Evolutionary conservation across 2,329 filamentous ascomycete genomes (phyloP), one percentile per base, ranked within the genome.

Genomic region (Phaeosphaeriaceae sp.): DNA sequence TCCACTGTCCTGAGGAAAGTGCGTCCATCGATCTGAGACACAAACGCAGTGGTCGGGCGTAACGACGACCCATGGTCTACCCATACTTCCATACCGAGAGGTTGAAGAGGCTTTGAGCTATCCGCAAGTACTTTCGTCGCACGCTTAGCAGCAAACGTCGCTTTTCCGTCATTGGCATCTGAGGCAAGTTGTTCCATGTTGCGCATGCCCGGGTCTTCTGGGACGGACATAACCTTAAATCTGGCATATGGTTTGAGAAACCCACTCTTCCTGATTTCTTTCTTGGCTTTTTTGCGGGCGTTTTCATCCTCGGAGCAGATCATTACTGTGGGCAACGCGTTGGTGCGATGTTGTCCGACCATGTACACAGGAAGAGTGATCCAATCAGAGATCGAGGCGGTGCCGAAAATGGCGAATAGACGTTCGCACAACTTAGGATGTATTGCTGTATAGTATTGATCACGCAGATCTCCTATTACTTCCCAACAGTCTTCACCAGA

Each of bases 201-300:
- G 23, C 47, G 30, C 4, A 46, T 47, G 6, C 53, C 42, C 1
- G 48, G 54, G 11, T 53, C 46, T 26, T 33, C 40, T 3, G 41
- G n/a, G 17, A 41, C 34, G 20, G 55, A 40, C 1, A 16, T 46
- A 1, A 46, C 41, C 17, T 16, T 15, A 21, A 42, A 48, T 6
- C 12, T 23, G n/a, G 45, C 18, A 18, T 34, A 42, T 8, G 18
- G 28, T 11, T 18, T 15, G 13, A 48, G 6, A 26, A 41, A 18
- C 7, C 30, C 18, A 20, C 45, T 42, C 13, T 42, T 30, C 13
- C 42, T 48, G 6, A 48, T 42, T 9, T 12, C 38, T 42, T 34
- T 48, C 11, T 20, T n/a, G 5, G 45, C 45, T 8, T 48, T 21
- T 30, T 36, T 41, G 3, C 37, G 26, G 6, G 30, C 13, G 3